phyloP scores from a whole-genome alignment of 1,284 basidiomycete genomes.

The Wallemia hederae region DNA sequence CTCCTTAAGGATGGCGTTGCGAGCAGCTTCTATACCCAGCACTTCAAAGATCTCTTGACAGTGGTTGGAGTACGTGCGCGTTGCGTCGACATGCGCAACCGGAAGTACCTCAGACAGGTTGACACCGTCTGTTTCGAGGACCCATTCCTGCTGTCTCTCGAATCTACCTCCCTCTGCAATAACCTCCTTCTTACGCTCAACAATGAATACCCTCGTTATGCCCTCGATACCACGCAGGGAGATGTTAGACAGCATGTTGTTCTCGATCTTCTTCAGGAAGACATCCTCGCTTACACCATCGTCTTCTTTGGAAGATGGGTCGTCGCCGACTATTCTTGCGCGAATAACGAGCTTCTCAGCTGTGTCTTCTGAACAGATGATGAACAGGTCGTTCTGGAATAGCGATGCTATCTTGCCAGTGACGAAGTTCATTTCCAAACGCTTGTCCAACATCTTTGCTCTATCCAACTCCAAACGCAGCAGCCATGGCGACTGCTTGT shows the following conservation, averaged over 20 bases:
- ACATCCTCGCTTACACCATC: slow-evolving; percentile 80
- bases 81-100: slow-evolving; percentile 76
- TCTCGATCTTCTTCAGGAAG: slow-evolving; percentile 84
- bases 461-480: slow-evolving; percentile 89
- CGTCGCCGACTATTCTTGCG: slow-evolving; percentile 61
- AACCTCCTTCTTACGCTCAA: slow-evolving; percentile 49
- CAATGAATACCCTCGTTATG: slow-evolving; percentile 79
- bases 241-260: slow-evolving; percentile 89
- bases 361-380: slow-evolving; percentile 97
- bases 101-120: slow-evolving; percentile 83
- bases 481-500: slow-evolving; percentile 86
- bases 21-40: slow-evolving; percentile 92
- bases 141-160: slow-evolving; percentile 48
- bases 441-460: slow-evolving; percentile 90
- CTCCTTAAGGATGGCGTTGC: slow-evolving; percentile 76
- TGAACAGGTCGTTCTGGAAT: slow-evolving; percentile 87
- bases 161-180: slow-evolving; percentile 27
- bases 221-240: slow-evolving; percentile 70
- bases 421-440: slow-evolving; percentile 82
- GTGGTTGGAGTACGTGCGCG: slow-evolving; percentile 82
- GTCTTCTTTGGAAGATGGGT: slow-evolving; percentile 56
- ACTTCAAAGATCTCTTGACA: slow-evolving; percentile 87
- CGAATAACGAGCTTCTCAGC: slow-evolving; percentile 91
- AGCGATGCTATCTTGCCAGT: slow-evolving; percentile 76
- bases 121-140: slow-evolving; percentile 86